Evolutionary conservation across 2,329 filamentous ascomycete species (phyloP).

Genomic region (Pyricularia sp.): DNA sequence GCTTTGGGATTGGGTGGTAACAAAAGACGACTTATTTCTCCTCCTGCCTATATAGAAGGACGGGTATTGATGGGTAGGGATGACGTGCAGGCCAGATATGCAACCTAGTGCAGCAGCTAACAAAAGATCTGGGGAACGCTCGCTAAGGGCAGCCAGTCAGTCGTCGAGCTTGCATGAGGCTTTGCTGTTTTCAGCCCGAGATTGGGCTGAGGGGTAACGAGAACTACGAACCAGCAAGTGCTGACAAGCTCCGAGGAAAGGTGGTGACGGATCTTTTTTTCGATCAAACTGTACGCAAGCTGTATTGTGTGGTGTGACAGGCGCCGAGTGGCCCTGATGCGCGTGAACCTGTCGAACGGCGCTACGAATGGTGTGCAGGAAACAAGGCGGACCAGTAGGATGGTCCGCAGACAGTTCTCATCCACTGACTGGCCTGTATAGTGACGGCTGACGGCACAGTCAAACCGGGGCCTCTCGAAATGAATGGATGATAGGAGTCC

Average conservation of each 20-base stretch:
- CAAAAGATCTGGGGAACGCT: background rate
- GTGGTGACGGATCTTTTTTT: background rate
- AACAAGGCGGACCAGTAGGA: too few species aligned
- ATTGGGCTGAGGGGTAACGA: background rate
- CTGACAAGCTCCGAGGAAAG: background rate
- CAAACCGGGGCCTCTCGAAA: too few species aligned
- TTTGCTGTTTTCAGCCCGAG: background rate
- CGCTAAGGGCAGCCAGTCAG: background rate
- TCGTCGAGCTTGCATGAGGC: background rate
- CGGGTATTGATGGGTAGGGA: background rate
- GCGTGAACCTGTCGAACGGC: too few species aligned
- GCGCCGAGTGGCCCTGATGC: too few species aligned
- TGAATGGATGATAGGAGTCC: too few species aligned
- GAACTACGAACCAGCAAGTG: background rate
- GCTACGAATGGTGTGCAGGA: too few species aligned
- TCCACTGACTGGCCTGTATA: too few species aligned
- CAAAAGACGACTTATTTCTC: background rate
- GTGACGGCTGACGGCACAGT: too few species aligned
- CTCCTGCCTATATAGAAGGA: background rate
- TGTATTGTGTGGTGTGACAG: too few species aligned
- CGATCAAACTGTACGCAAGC: background rate
- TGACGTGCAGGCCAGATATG: background rate
- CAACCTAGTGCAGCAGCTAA: background rate
- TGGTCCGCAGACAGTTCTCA: too few species aligned
- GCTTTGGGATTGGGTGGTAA: background rate